These are phyloP conservation scores for Phytophthora lateralis DNA, from an alignment of 352 stramenopile species.

Conservation along the genomic window DNA sequence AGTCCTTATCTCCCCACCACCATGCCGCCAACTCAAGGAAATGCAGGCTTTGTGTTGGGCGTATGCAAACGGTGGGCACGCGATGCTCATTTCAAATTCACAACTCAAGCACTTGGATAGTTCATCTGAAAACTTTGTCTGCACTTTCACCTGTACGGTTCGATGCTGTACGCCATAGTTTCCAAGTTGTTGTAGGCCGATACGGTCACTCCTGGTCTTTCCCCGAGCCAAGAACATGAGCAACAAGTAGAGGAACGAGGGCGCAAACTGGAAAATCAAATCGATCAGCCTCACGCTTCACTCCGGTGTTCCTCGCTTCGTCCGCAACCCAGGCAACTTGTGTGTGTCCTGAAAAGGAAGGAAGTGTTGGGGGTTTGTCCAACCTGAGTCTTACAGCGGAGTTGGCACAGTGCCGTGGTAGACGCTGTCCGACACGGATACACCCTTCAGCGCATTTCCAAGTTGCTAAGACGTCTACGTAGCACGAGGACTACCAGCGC, in stretches of 20 bases:
- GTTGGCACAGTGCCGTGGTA: neutral
- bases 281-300: neutral
- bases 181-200: no score
- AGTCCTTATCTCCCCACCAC: neutral
- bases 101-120: neutral
- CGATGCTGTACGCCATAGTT: no score
- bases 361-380: neutral
- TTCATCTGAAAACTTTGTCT: neutral
- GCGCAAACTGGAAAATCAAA: no score
- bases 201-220: neutral
- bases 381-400: neutral
- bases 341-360: neutral
- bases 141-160: neutral
- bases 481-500: neutral
- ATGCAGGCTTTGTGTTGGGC: neutral
- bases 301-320: neutral
- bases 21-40: neutral
- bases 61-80: neutral
- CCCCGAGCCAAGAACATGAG: neutral
- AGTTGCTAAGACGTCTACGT: no score
- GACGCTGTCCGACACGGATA: neutral
- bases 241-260: no score
- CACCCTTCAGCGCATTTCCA: no score
- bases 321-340: neutral
- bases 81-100: constrained; percentile 1